These are phyloP conservation scores for Colletotrichum musicola DNA, from an alignment of 2,329 filamentous ascomycete genomes.

Conservation along the genomic window DNA sequence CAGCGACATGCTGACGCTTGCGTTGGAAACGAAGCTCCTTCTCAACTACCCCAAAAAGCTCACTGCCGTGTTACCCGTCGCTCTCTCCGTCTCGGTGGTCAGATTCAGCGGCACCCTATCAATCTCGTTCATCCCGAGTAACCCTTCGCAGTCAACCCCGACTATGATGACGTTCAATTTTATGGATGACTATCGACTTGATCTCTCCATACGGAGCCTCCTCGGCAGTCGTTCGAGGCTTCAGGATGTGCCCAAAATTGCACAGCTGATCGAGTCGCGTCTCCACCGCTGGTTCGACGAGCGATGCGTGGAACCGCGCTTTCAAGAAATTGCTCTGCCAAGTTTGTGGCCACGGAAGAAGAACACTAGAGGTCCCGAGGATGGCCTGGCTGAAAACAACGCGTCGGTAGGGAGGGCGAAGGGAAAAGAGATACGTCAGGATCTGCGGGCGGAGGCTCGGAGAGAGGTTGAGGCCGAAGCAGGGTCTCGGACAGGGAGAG, in stretches of 20 bases:
- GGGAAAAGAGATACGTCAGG: constrained; percentile 65
- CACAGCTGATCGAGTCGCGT: constrained; percentile 82
- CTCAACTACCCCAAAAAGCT: constrained; percentile 94
- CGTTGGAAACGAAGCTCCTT: constrained; percentile 92
- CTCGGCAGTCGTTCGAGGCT: constrained; percentile 83
- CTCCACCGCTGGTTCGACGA: constrained; percentile 92
- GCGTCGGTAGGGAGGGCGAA: constrained; percentile 65
- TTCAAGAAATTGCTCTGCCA: constrained; percentile 87
- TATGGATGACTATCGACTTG: constrained; percentile 86
- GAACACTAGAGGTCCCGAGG: constrained; percentile 82
- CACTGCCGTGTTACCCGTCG: constrained; percentile 91
- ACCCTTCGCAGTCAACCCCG: constrained; percentile 75
- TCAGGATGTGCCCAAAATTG: constrained; percentile 90
- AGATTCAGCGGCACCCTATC: constrained; percentile 95
- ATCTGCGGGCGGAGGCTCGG: constrained; percentile 64
- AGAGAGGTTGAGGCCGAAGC: constrained; percentile 61
- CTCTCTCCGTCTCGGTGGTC: constrained; percentile 90
- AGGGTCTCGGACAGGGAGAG: constrained; percentile 50
- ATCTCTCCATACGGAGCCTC: constrained; percentile 84
- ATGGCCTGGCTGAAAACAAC: constrained; percentile 61
- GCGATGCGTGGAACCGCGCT: constrained; percentile 85
- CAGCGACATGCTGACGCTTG: constrained; percentile 94
- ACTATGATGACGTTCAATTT: constrained; percentile 97
- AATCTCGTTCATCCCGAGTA: constrained; percentile 89
- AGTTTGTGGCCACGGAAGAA: constrained; percentile 87